Evolutionary conservation across 2,329 filamentous ascomycete species (phyloP), one percentile per base, ranked within the genome.

Genomic region (Curvularia spicifera): DNA sequence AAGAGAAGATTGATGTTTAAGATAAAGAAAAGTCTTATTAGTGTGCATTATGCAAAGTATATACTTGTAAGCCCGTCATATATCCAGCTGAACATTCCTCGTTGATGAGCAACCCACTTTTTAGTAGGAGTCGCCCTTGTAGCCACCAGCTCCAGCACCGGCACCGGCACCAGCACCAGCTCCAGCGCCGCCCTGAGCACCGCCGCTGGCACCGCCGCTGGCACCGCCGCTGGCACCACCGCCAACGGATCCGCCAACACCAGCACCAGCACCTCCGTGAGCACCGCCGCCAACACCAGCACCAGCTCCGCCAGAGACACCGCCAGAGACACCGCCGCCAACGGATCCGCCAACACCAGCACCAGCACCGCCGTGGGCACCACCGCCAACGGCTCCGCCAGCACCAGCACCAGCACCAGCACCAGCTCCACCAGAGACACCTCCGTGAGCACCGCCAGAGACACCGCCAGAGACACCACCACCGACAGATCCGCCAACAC

Each of bases 161-260:
- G 20, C 54, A 18, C 47, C 47, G n/a, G 15, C 53, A 28, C 33
- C 33, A 10, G 18, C 47, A 13, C 46, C 39, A 9, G 29, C 53
- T 44, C 53, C 53, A 26, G 24, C 53, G 15, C 37, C 37, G 22
- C 22, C 48, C 4, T 37, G 37, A 26, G 29, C 51, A 42, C 51
- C 44, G 13, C 40, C 18, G 18, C 33, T 24, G 4, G 26, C 53
- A 45, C 46, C 46, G 13, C 13, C 53, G 2, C 12, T 8, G 2
- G 12, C 39, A 4, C 42, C 42, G 5, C 31, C 31, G 31, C 1
- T n/a, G n/a, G n/a, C n/a, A n/a, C n/a, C n/a, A n/a, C 22, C 51
- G 18, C 35, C 15, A 15, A n/a, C 33, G 24, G 20, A 46, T n/a
- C 22, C 24, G 31, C 39, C 46, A 18, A 18, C 18, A 18, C 18